Evolutionary conservation across 192 early-diverging fungal genomes (phyloP).

Genomic region (Coemansia sp.): DNA sequence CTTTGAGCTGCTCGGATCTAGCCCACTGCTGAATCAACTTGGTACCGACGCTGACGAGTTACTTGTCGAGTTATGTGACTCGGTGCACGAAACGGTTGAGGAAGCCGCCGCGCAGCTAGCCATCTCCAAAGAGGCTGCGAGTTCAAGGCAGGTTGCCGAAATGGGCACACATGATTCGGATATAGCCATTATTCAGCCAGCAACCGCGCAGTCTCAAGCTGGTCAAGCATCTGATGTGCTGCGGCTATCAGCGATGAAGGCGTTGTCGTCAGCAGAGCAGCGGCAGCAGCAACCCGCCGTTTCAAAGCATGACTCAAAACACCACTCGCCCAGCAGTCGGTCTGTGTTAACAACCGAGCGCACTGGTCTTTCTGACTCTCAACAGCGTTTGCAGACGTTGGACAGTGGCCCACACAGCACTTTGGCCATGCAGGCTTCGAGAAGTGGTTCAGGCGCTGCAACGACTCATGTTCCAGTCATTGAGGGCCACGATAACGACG

Average conservation of each 20-base stretch:
- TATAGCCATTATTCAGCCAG: not conserved
- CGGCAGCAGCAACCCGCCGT: not conserved
- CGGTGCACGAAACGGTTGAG: conserved; percentile 27
- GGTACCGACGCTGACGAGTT: conserved; percentile 33
- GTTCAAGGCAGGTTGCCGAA: not conserved
- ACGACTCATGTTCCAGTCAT: not conserved
- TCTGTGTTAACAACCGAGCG: not conserved
- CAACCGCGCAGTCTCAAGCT: not conserved
- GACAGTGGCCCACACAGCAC: not conserved
- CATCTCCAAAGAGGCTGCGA: conserved; percentile 5
- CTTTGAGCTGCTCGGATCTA: conserved; percentile 42
- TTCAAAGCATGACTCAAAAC: not conserved
- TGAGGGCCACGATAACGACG: conserved; percentile 5
- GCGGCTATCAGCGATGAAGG: conserved; percentile 5
- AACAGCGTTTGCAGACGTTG: not conserved
- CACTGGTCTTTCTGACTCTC: not conserved
- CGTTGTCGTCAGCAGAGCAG: conserved; percentile 2
- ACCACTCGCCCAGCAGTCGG: not conserved
- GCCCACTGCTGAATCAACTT: conserved; percentile 32
- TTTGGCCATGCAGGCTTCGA: not conserved
- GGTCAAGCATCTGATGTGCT: conserved; percentile 2
- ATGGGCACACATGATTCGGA: not conserved
- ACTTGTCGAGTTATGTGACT: conserved; percentile 34
- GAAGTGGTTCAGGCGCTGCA: not conserved
- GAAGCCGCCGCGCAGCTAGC: conserved; percentile 15